Percentiles rank a stretch among this genome's conserved stretches.
Evolutionary conservation across 306 rosid genomes (phyloP).

Genomic region (Albizia julibrissin): DNA sequence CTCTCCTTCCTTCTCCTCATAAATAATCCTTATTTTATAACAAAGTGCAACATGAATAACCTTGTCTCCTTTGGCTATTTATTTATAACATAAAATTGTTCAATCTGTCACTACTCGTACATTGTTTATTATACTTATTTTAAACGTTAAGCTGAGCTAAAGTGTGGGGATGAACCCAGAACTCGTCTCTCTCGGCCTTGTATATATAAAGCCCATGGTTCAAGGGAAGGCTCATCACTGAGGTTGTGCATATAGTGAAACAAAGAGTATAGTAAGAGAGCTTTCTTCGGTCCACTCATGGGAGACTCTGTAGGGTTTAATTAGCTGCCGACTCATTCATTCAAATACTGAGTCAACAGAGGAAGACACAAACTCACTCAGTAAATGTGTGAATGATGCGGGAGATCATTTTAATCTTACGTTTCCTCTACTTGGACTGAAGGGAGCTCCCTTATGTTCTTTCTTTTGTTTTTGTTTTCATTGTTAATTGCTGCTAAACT

Average conservation of each 20-base stretch:
- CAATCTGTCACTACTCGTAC: neutral
- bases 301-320: slow-evolving; percentile 55
- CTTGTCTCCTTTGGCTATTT: slow-evolving; percentile 11
- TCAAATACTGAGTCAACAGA: slow-evolving; percentile 66
- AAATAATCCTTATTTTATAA: neutral
- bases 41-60: slow-evolving; percentile 50
- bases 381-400: slow-evolving; percentile 93
- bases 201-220: slow-evolving; percentile 52
- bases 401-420: slow-evolving; percentile 87
- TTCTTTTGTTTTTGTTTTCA: neutral
- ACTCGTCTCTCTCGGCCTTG: slow-evolving; percentile 12
- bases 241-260: neutral
- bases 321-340: slow-evolving; percentile 99
- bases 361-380: slow-evolving; percentile 43
- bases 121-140: slow-evolving; percentile 10
- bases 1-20: too few relatives aligned
- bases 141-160: neutral
- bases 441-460: slow-evolving; percentile 95
- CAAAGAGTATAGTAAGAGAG: slow-evolving; percentile 51
- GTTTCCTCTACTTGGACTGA: slow-evolving; percentile 93
- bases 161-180: neutral
- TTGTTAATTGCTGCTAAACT: neutral
- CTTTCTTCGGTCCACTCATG: slow-evolving; percentile 94
- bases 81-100: neutral
- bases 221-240: slow-evolving; percentile 2